Conservation (phyloP, 345 rosid species). For the Sonneratia caseolaris region DNA sequence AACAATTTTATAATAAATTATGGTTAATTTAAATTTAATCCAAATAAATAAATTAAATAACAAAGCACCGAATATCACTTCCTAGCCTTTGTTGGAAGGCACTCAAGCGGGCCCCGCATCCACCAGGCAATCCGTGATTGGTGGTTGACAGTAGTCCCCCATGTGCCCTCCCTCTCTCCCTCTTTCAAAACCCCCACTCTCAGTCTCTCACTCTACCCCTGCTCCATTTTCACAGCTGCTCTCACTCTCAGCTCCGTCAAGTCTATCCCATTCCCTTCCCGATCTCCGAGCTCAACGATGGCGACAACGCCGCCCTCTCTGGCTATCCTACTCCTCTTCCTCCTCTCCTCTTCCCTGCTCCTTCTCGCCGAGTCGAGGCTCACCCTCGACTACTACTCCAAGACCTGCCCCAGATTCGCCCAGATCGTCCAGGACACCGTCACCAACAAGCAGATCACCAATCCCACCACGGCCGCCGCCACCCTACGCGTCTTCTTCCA, state of each 20-base stretch:
- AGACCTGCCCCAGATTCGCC: constrained; percentile 57
- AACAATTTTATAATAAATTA: too few relatives aligned
- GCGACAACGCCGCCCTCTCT: constrained; percentile 10
- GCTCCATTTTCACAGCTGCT: background rate
- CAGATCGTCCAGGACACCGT: constrained; percentile 53
- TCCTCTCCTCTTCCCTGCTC: constrained; percentile 12
- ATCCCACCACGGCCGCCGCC: constrained; percentile 86
- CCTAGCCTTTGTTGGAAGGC: too few relatives aligned
- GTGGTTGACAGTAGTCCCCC: constrained; percentile 11
- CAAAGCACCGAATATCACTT: too few relatives aligned
- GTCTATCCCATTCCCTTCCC: constrained; percentile 15
- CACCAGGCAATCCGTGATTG: constrained; percentile 29
- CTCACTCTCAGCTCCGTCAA: background rate
- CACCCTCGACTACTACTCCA: constrained; percentile 47
- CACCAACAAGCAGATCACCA: constrained; percentile 63
- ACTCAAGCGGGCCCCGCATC: constrained; percentile 2
- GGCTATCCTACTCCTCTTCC: constrained; percentile 8
- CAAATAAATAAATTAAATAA: too few relatives aligned
- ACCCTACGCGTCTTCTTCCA: constrained; percentile 70
- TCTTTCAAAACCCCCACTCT: background rate
- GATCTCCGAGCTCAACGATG: background rate
- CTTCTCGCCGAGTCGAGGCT: constrained; percentile 28
- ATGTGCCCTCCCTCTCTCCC: background rate
- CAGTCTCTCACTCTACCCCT: background rate
- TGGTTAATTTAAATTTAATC: too few relatives aligned